Evolutionary conservation across 306 rosid genomes (phyloP).

Genomic region (Chamaecrista fasciculata): DNA sequence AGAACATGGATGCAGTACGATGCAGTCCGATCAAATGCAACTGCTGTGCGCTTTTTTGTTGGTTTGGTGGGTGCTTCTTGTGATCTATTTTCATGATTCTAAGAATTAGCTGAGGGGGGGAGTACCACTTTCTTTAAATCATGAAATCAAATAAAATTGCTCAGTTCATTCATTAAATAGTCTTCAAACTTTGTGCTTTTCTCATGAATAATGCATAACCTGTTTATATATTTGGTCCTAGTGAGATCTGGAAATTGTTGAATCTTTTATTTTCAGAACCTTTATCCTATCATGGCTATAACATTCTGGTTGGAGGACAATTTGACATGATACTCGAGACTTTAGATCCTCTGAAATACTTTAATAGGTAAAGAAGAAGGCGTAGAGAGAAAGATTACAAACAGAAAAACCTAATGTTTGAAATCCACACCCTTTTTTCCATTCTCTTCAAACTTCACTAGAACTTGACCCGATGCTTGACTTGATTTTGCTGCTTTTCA

Average conservation of each 20-base stretch:
- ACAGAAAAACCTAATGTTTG: too few relatives aligned
- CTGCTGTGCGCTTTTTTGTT: conserved; percentile 92
- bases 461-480: neutral
- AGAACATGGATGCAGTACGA: conserved; percentile 99
- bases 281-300: neutral
- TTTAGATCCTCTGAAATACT: too few relatives aligned
- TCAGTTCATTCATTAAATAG: conserved; percentile 13
- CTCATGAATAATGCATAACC: conserved; percentile 10
- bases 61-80: conserved; percentile 78
- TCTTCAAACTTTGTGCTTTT: conserved; percentile 5
- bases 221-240: conserved; percentile 10
- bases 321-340: neutral
- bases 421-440: too few relatives aligned
- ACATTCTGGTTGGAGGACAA: conserved; percentile 21
- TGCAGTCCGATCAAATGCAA: conserved; percentile 60
- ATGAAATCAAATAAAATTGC: neutral
- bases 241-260: neutral
- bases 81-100: conserved; percentile 12
- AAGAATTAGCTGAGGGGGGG: conserved; percentile 12
- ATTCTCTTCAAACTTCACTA: too few relatives aligned
- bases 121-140: neutral
- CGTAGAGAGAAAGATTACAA: too few relatives aligned
- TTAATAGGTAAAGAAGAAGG: too few relatives aligned
- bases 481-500: neutral
- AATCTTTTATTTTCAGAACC: conserved; percentile 20